Evolutionary conservation across 1,139 yeast species (phyloP).

Genomic region (Yamadazyma conglobata): DNA sequence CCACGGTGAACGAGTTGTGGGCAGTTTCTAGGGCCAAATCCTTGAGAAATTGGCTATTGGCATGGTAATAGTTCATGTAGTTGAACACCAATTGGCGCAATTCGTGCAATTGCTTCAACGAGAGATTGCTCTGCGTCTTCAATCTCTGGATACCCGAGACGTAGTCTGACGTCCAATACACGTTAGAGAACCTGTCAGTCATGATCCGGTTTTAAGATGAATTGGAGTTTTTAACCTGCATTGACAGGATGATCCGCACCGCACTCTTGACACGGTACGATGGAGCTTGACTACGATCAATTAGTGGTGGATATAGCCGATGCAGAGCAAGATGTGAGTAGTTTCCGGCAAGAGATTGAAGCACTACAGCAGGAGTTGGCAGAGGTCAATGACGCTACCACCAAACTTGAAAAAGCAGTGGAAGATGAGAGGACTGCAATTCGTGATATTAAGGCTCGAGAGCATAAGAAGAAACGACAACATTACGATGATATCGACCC

Average conservation of each 20-base stretch:
- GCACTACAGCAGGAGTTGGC: constrained; percentile 12
- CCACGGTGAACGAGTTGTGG: neutral
- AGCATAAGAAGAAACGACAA: constrained; percentile 4
- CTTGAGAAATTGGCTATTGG: constrained; percentile 34
- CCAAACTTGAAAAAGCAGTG: constrained; percentile 7
- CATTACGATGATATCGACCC: constrained; percentile 11
- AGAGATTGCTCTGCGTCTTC: constrained; percentile 27
- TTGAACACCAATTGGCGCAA: constrained; percentile 37
- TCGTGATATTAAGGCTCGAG: neutral
- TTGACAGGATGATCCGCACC: no score
- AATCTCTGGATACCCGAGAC: constrained; percentile 33
- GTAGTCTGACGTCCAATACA: constrained; percentile 46
- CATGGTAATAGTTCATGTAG: constrained; percentile 36
- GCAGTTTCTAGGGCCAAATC: constrained; percentile 5
- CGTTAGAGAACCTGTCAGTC: constrained; percentile 17
- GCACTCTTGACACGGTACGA: neutral
- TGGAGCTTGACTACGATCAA: constrained; percentile 2
- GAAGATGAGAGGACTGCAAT: constrained; percentile 2
- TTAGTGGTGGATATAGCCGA: constrained; percentile 1
- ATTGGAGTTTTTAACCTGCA: no score
- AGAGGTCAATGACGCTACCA: constrained; percentile 5
- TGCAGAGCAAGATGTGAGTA: constrained; percentile 13
- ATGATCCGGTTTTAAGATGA: no score
- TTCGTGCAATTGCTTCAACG: constrained; percentile 42
- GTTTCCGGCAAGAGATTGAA: constrained; percentile 16